A percentile compares a stretch with the other conserved stretches of the same genome.
Evolutionary conservation across 306 rosid genomes (phyloP).

Genomic region (Vicia faba): DNA sequence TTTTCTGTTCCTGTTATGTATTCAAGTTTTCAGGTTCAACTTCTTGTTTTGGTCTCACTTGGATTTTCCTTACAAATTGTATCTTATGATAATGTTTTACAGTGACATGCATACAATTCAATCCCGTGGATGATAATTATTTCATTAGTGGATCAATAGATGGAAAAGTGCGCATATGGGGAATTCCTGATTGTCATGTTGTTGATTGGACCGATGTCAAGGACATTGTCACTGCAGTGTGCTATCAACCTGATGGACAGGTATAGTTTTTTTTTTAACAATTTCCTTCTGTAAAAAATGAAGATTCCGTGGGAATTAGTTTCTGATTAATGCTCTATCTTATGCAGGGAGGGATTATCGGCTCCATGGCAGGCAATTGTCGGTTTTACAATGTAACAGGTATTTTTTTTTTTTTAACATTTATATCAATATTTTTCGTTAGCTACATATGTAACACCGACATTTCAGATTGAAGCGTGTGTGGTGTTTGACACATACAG

Average conservation of each 20-base stretch:
- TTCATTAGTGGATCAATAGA: constrained; percentile 98
- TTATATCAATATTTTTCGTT: constrained; percentile 27
- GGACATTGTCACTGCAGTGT: constrained; percentile 88
- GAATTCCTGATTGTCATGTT: constrained; percentile 73
- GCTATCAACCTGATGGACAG: constrained; percentile 94
- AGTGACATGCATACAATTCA: constrained; percentile 95
- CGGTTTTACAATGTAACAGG: constrained; percentile 77
- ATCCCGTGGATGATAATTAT: constrained; percentile 84
- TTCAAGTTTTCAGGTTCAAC: constrained; percentile 18
- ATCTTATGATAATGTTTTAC: constrained; percentile 38
- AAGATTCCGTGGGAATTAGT: constrained; percentile 26
- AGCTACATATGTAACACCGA: not conserved
- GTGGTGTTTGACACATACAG: not conserved
- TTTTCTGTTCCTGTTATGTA: constrained; percentile 3
- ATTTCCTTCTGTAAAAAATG: constrained; percentile 34
- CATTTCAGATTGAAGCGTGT: not conserved
- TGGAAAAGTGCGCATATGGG: constrained; percentile 98
- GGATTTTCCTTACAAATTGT: constrained; percentile 34
- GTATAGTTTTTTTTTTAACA: constrained; percentile 49
- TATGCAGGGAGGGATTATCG: constrained; percentile 79
- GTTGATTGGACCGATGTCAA: constrained; percentile 79
- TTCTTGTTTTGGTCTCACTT: constrained; percentile 20
- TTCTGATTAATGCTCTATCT: constrained; percentile 35
- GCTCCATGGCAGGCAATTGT: constrained; percentile 82
- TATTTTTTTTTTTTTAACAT: constrained; percentile 36